Percentiles rank a stretch among this genome's conserved stretches.
Evolutionary conservation across 75 land plant genomes (phyloP).

Genomic region (Cryptomeria japonica): DNA sequence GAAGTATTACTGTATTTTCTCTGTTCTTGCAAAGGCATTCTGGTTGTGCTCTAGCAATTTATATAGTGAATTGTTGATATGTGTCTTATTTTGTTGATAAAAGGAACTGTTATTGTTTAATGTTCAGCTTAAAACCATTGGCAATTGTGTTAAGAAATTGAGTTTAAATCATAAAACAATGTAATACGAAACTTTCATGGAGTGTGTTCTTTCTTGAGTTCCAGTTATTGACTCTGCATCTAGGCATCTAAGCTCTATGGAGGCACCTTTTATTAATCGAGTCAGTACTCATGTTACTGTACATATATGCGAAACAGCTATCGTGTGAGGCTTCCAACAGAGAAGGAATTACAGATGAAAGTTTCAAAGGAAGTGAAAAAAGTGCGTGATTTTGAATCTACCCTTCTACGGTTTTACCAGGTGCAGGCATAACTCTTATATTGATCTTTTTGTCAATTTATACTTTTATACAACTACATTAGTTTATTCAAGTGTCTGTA

Average conservation of each 20-base stretch:
- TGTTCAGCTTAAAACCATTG: neutral
- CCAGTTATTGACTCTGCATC: neutral
- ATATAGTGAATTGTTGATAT: neutral
- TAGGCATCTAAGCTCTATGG: neutral
- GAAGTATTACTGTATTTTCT: neutral
- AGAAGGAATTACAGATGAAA: conserved; percentile 83
- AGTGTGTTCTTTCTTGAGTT: neutral
- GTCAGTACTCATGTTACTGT: neutral
- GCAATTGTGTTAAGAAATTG: neutral
- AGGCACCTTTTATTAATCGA: neutral
- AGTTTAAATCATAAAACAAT: neutral
- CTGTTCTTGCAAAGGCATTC: neutral
- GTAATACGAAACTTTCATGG: neutral
- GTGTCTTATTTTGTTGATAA: neutral
- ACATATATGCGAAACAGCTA: conserved; percentile 49
- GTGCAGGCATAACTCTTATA: conserved; percentile 22
- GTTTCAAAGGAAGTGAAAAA: conserved; percentile 86
- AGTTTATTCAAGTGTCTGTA: neutral
- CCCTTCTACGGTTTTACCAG: conserved; percentile 82
- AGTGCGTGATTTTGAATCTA: conserved; percentile 79
- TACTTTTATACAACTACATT: neutral
- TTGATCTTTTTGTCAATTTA: neutral
- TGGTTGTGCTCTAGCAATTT: neutral
- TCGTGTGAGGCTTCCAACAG: conserved; percentile 90
- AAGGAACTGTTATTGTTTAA: neutral